These are phyloP conservation scores for Tripterygium wilfordii DNA, from an alignment of 177 flowering plant genomes.

Conservation along the genomic window DNA sequence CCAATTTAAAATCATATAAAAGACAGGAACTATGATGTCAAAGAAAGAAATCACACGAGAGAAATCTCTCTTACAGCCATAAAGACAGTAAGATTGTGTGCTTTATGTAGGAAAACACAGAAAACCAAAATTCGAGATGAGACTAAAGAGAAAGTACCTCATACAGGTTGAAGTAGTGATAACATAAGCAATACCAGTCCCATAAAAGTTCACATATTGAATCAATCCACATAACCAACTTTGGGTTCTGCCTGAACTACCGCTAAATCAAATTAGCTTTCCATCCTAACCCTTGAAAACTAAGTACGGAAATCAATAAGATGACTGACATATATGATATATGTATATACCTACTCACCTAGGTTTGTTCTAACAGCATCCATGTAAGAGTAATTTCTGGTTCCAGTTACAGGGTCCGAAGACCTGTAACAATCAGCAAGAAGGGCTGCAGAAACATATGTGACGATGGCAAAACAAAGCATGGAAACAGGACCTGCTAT, in stretches of 20 bases:
- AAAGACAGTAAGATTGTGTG: no score
- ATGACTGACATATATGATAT: no score
- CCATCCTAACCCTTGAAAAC: no score
- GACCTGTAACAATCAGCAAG: conserved; percentile 58
- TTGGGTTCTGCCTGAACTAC: conserved; percentile 38
- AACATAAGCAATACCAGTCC: conserved; percentile 54
- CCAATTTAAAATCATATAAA: background rate
- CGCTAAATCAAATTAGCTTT: conserved; percentile 19
- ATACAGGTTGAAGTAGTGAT: conserved; percentile 58
- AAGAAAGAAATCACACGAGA: no score
- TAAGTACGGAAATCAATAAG: no score
- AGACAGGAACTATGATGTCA: background rate
- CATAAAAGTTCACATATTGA: conserved; percentile 47
- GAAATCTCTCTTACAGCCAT: no score
- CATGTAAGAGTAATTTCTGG: conserved; percentile 42
- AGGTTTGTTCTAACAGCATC: conserved; percentile 47
- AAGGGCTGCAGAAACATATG: conserved; percentile 38
- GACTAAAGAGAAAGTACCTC: conserved; percentile 33
- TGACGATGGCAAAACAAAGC: conserved; percentile 50
- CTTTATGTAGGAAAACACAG: no score
- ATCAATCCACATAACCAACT: conserved; percentile 53
- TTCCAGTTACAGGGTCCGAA: conserved; percentile 45
- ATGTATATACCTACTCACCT: conserved; percentile 31
- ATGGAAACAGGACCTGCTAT: conserved; percentile 56
- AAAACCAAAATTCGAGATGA: no score